Base-by-base conservation (phyloP, 2,329 filamentous ascomycete species). In the Penicillium sp. region DNA sequence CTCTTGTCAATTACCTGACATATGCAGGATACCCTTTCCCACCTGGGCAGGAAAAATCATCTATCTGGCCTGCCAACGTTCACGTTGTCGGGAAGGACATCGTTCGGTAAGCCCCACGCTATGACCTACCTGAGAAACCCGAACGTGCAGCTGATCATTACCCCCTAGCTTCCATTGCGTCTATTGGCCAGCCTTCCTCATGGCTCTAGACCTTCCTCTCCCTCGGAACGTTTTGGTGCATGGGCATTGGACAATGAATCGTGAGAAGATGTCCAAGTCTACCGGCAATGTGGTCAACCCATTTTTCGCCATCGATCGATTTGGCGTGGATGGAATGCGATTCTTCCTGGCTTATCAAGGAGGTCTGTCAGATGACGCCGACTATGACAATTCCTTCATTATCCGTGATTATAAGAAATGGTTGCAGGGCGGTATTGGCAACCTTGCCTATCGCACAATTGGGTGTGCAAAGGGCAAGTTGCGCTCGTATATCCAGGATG, bases 21-120 rank as follows among this genome's bases (percentile, higher is more conserved):
- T 92, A 89, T 65, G 87, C 92, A 1, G 93, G 94, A 15, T 98
- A 96, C 73, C 92, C 92, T 0, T 78, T 79, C 37, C 92, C 87
- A 0, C 89, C 91, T 0, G 88, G 88, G 1, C 80, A 84, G 4
- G 87, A 90, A 62, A 76, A 82, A 15, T 80, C 80, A 22, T 85
- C 85, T 54, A 88, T 91, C 26, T 99, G 95, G 94, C 95, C 95
- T 4, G 92, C 92, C 9, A 89, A 99, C 75, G 85, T 95, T 19
- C 95, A 99, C 50, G 88, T 99, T 28, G 89, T 99, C 59, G 95
- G 95, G 53, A 99, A 99, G 78, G 95, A 99, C 76, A 99, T 99
- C 67, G 83, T 96, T 60, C 90, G 93, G 78, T 81, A 71, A 64
- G 72, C 65, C 58, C 44, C 42, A 53, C 58, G 58, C 49, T 33